Evolutionary conservation across 2,329 filamentous ascomycete genomes (phyloP), one percentile per base, ranked within the genome.

Genomic region (Hymenoscyphus salicellus): DNA sequence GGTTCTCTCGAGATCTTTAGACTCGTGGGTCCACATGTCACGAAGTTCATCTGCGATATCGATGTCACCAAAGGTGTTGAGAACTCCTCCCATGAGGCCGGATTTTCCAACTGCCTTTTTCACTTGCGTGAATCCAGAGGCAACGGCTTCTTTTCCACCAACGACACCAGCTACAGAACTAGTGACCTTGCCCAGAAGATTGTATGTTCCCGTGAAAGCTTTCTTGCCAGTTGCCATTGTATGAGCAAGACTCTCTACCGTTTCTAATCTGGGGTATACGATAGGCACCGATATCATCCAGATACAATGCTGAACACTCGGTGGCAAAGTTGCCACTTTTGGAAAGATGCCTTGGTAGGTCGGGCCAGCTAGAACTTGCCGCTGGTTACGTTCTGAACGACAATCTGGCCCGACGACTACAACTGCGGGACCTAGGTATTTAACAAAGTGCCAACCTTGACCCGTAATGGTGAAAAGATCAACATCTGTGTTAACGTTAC

Each of bases 401-500:
- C 93, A 94, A 77, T 99, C 95, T 1, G 92, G 89, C 0, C 94
- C 95, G 60, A 97, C 89, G 0, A 96, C 89, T 0, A 92, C 93
- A 14, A 99, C 89, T 4, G 91, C 91, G 0, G 95, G 95, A 0
- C 95, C 95, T 5, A 99, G 86, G 72, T 91, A 97, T 78, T 99
- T 99, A 78, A 99, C 87, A 77, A 98, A 99, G 77, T 99, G 95
- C 95, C 95, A 99, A 7, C 95, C 95, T 23, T 90, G 90, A n/a
- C 95, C 94, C 0, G 95, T 98, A 63, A 99, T 89, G 1, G 94
- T 98, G 79, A 99, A 99, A 5, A 99, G 86, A 72, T 99, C 95
- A 58, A 88, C 84, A 74, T 99, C 95, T 57, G 91, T 91, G 73
- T 85, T 90, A 64, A 96, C 89, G 71, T 96, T 94, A 61, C 93